phyloP scores from a whole-genome alignment of 2,329 filamentous ascomycete genomes.

The Colletotrichum tropicale region DNA sequence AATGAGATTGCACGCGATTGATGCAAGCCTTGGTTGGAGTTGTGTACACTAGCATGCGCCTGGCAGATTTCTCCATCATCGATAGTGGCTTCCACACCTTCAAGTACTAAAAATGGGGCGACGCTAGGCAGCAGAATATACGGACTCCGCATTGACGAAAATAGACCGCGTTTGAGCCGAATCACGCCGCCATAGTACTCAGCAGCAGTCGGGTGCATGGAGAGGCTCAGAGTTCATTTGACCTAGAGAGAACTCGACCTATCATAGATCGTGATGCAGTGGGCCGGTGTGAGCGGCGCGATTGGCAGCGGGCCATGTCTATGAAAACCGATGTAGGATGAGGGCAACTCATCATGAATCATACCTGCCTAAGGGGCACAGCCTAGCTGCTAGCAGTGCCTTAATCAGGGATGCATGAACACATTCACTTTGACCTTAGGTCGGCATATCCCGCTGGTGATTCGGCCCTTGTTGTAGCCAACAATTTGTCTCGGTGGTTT shows the following conservation, averaged over 20 bases:
- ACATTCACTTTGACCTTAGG: not conserved
- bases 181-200: not conserved
- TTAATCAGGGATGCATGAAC: not conserved
- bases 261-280: not conserved
- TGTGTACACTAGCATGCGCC: rapidly evolving
- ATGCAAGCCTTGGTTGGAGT: not conserved
- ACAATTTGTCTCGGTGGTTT: not conserved
- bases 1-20: not conserved
- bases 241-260: not conserved
- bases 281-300: not conserved
- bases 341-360: not conserved
- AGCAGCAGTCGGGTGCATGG: not conserved
- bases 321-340: not conserved
- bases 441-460: not conserved
- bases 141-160: not conserved
- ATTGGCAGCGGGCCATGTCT: not conserved
- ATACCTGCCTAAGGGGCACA: not conserved
- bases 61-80: not conserved
- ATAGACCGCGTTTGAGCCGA: not conserved
- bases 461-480: not conserved
- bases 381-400: not conserved
- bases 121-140: not conserved
- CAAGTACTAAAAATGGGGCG: not conserved
- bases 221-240: not conserved
- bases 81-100: not conserved